phyloP scores from a whole-genome alignment of 148 eudicot species.

The Selenicereus undatus region DNA sequence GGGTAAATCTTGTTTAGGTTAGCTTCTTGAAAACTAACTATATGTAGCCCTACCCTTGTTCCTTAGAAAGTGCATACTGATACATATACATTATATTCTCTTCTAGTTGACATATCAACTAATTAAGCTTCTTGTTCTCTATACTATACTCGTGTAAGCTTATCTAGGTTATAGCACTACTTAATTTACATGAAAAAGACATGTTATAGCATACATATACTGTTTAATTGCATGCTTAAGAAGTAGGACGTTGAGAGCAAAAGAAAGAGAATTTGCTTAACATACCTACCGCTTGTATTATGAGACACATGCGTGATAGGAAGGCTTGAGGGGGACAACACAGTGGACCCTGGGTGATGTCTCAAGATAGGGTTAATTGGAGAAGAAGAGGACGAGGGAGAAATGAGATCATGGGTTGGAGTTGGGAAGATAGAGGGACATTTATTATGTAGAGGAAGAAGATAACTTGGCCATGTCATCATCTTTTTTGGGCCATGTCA shows the following conservation, averaged over 20 bases:
- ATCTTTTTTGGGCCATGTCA: not conserved
- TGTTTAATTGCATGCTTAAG: not conserved
- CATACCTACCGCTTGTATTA: slow-evolving; percentile 18
- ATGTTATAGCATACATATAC: not conserved
- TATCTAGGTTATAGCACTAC: not conserved
- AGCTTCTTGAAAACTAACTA: not conserved
- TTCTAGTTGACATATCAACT: not conserved
- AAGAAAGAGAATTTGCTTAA: slow-evolving; percentile 16
- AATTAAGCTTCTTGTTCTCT: not conserved
- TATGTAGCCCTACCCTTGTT: not conserved
- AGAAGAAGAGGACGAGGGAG: not conserved
- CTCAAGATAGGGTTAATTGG: not conserved
- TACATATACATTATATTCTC: not conserved
- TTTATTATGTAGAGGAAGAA: not conserved
- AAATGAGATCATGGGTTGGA: not conserved
- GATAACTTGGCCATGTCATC: not conserved
- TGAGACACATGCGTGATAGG: not conserved
- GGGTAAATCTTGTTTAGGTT: too few species aligned
- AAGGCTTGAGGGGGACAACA: slow-evolving; percentile 24
- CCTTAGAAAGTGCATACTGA: not conserved
- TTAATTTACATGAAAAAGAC: not conserved
- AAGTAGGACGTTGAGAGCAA: not conserved
- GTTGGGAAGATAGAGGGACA: not conserved
- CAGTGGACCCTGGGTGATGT: not conserved
- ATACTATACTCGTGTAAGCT: too few species aligned